Conservation (phyloP, 1,284 basidiomycete species). For the Coniferiporia sulphurascens region DNA sequence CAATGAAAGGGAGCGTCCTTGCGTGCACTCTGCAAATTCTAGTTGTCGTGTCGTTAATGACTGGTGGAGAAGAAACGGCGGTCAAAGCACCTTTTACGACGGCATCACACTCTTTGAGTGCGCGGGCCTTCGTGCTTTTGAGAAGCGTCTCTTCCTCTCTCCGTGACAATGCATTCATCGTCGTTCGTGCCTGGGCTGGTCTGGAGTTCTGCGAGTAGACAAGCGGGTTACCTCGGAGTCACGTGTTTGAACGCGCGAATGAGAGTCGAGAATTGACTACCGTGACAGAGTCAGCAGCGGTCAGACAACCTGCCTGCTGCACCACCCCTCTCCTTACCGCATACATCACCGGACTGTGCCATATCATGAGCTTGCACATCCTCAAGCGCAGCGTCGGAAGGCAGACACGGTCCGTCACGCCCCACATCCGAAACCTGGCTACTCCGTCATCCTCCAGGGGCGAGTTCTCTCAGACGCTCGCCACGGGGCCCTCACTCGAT, state of each 20-base stretch:
- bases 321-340: neutral
- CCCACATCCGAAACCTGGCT: slow-evolving; percentile 44
- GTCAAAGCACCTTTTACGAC: slow-evolving; percentile 61
- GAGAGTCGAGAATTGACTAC: too few species aligned
- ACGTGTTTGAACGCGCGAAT: neutral
- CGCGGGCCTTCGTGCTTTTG: slow-evolving; percentile 76
- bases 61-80: neutral
- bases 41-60: slow-evolving; percentile 11
- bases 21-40: slow-evolving; percentile 84
- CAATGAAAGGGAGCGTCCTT: slow-evolving; percentile 77
- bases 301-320: neutral
- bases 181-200: neutral
- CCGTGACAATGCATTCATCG: slow-evolving; percentile 82
- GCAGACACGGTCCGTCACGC: slow-evolving; percentile 17
- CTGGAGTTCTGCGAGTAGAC: neutral
- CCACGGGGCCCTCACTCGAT: slow-evolving; percentile 73
- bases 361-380: slow-evolving; percentile 17
- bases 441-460: slow-evolving; percentile 35
- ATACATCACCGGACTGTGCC: neutral
- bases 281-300: too few species aligned
- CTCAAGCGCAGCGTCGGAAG: slow-evolving; percentile 20
- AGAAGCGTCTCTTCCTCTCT: slow-evolving; percentile 83
- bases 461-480: slow-evolving; percentile 55
- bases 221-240: neutral
- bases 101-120: slow-evolving; percentile 73